Conservation (phyloP, 495 filamentous ascomycete species). For the Trichoderma asperelloides region DNA sequence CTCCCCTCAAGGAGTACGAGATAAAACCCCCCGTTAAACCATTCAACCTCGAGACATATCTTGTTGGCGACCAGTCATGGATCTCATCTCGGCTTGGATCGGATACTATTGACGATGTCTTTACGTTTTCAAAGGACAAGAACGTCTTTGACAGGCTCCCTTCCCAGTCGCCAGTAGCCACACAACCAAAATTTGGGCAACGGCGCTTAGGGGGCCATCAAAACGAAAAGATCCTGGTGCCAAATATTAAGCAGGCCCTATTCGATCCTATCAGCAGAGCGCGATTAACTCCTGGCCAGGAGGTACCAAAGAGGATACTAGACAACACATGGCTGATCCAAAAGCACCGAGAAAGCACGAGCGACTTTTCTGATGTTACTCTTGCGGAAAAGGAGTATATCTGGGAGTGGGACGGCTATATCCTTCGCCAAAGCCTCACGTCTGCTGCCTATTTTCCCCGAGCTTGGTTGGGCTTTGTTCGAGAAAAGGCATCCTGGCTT, state of each 20-base stretch:
- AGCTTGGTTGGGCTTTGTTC: constrained; percentile 34
- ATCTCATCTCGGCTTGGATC: constrained; percentile 29
- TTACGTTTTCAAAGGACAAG: background rate
- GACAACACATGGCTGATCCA: constrained; percentile 42
- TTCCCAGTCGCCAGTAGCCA: constrained; percentile 6
- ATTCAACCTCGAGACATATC: constrained; percentile 29
- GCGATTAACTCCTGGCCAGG: constrained; percentile 33
- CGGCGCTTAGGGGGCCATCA: background rate
- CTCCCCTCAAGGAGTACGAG: constrained; percentile 23
- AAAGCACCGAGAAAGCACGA: constrained; percentile 42
- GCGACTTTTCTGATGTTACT: constrained; percentile 41
- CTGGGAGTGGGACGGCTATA: constrained; percentile 41
- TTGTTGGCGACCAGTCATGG: constrained; percentile 36
- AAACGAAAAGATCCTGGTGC: constrained; percentile 28
- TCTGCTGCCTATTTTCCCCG: constrained; percentile 37
- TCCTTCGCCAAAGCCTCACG: constrained; percentile 35
- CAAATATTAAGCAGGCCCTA: constrained; percentile 39
- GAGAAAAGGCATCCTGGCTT: constrained; percentile 36
- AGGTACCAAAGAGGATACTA: constrained; percentile 30
- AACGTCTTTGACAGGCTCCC: background rate
- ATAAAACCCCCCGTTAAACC: constrained; percentile 27
- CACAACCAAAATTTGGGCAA: background rate
- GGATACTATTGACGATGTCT: constrained; percentile 22
- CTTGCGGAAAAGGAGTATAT: constrained; percentile 44
- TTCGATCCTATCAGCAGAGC: constrained; percentile 43